Evolutionary conservation across 1,284 basidiomycete genomes (phyloP).

Genomic region (Rhodotorula sp.): DNA sequence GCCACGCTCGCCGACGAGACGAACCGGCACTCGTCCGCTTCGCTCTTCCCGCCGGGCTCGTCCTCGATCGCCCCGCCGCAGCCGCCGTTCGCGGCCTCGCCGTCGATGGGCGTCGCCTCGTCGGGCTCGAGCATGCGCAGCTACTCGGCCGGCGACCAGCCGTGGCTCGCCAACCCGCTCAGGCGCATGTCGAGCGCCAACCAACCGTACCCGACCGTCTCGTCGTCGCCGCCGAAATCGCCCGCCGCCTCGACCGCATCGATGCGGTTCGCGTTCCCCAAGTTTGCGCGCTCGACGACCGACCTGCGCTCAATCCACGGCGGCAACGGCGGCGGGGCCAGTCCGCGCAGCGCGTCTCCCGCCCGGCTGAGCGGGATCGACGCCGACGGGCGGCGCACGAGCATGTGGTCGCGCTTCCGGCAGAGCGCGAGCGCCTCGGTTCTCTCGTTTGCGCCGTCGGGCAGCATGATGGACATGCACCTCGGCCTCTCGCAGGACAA

Average conservation of each 20-base stretch:
- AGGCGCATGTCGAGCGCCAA: conserved; percentile 31
- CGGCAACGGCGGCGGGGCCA: conserved; percentile 5
- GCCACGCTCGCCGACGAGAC: conserved; percentile 7
- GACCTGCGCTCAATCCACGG: conserved; percentile 30
- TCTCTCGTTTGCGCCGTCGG: conserved; percentile 50
- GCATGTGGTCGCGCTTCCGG: conserved; percentile 39
- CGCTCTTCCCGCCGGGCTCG: conserved; percentile 6
- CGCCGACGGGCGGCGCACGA: conserved; percentile 22
- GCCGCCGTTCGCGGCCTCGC: conserved; percentile 8
- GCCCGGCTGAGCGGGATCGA: conserved; percentile 30
- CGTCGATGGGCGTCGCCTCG: neutral
- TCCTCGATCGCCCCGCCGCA: conserved; percentile 5
- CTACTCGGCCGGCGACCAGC: conserved; percentile 39
- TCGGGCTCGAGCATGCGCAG: conserved; percentile 25
- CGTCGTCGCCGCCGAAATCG: conserved; percentile 41
- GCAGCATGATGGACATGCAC: conserved; percentile 54
- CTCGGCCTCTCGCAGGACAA: conserved; percentile 48
- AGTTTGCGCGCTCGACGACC: conserved; percentile 37
- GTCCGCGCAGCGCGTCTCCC: conserved; percentile 34
- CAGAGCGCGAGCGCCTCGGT: conserved; percentile 43
- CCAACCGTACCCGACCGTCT: conserved; percentile 12
- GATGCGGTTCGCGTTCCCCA: conserved; percentile 23
- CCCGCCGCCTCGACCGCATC: conserved; percentile 37
- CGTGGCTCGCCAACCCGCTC: conserved; percentile 36
- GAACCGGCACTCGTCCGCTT: conserved; percentile 16